Base-by-base conservation (phyloP, 1,284 basidiomycete genomes). In the Flammula alnicola region DNA sequence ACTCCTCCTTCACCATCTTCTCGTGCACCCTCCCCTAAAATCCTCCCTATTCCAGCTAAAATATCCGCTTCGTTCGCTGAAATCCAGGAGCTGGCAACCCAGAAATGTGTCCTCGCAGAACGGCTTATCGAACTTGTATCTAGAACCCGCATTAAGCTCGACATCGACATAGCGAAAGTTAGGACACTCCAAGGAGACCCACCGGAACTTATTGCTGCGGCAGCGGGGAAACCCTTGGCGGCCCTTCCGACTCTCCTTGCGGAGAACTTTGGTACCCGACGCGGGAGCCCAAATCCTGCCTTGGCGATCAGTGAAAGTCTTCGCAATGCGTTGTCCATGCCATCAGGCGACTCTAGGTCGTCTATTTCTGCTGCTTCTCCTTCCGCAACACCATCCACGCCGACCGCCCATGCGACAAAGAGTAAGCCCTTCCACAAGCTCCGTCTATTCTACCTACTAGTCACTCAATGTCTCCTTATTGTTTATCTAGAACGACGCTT, bases 151-250 rank as follows among this genome's bases (percentile, higher is more conserved):
- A 72, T 78, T 11, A 73, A 80, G 25, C 73, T 86, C 17, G 81
- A 85, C 54, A 68, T 75, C 16, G 83, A 86, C 60, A 67, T 86
- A 17, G 68, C 68, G 48, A 76, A 76, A 56, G 81, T 86, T 16
- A 71, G 81, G 38, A 69, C 77, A 22, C 65, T 84, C 6, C 80
- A 82, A 59, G 83, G 83, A 31, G 81, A 83, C 47, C 49, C 66
- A 0, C 70, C 74, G 8, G 72, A 73, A 48, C 35, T 46, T 25
- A 49, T 60, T 4, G 52, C 57, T 3, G 57, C 57, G 36, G 37
- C 54, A 14, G 42, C 60, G 1, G 56, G 52, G 1, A 58, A 63
- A 16, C 58, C 63, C 14, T 46, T 60, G 8, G 42, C 56, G 14
- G 52, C 47, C 9, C 41, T 60, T 10, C 43, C 51, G 10, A 47